These are phyloP conservation scores for Singerocomus inundabilis DNA, from an alignment of 1,284 basidiomycete genomes.

Conservation along the genomic window DNA sequence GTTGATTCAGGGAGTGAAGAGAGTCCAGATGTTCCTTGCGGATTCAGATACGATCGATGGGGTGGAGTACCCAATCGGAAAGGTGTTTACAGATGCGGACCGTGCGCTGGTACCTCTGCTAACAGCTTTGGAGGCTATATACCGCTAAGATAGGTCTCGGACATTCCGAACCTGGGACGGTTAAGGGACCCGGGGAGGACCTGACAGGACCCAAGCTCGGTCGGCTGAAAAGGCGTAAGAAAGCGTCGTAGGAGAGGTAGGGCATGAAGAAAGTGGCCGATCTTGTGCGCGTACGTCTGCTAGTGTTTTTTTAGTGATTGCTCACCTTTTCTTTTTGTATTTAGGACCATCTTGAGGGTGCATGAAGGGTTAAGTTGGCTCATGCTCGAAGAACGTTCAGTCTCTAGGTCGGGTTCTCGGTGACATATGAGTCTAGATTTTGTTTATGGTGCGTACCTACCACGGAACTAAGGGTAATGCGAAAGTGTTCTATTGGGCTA, in stretches of 20 bases:
- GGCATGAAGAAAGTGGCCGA: constrained; percentile 49
- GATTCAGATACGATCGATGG: neutral
- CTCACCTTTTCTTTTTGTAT: no score
- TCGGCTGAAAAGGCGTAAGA: constrained; percentile 43
- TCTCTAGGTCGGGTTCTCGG: no score
- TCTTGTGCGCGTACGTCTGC: no score
- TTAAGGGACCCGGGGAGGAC: constrained; percentile 37
- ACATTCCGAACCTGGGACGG: constrained; percentile 40
- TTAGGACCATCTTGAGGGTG: no score
- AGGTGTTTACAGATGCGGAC: constrained; percentile 50
- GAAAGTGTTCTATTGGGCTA: no score
- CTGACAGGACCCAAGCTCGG: constrained; percentile 40
- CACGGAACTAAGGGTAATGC: no score
- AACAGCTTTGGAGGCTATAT: constrained; percentile 41
- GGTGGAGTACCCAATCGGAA: constrained; percentile 34
- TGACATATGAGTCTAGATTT: no score
- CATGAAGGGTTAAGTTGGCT: no score
- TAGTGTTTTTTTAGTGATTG: no score
- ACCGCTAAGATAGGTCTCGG: constrained; percentile 45
- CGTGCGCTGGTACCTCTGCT: constrained; percentile 50
- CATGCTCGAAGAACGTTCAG: no score
- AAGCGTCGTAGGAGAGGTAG: constrained; percentile 41
- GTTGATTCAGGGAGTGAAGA: constrained; percentile 23
- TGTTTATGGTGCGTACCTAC: no score
- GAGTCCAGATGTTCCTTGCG: constrained; percentile 36